Percentiles rank a stretch among this genome's conserved stretches.
Evolutionary conservation across 177 flowering plant genomes (phyloP).

Genomic region (Telopea speciosissima): DNA sequence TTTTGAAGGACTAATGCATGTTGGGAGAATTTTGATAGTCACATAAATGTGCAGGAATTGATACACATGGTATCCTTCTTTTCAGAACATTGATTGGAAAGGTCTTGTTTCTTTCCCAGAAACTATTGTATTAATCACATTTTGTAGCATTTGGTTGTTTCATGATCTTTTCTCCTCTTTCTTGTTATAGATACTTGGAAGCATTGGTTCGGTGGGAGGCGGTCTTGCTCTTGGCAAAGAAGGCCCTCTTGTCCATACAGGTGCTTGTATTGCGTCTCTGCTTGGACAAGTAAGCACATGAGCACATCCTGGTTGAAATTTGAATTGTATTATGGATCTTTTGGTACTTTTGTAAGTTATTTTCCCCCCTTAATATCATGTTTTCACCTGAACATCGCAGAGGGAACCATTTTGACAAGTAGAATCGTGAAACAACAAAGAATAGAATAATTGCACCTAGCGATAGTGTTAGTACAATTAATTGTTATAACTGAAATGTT

Average conservation of each 20-base stretch:
- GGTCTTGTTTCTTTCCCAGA: conserved; percentile 32
- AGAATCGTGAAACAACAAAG: not conserved
- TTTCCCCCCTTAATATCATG: not conserved
- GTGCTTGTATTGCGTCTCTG: conserved; percentile 98
- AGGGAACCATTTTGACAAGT: not conserved
- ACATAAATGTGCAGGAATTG: conserved; percentile 58
- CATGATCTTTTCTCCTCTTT: conserved; percentile 5
- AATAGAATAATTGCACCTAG: too few relatives aligned
- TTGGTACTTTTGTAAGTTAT: not conserved
- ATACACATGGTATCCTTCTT: conserved; percentile 84
- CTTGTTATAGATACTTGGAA: conserved; percentile 70
- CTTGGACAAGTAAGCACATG: conserved; percentile 80
- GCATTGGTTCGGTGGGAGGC: conserved; percentile 98
- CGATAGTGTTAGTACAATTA: too few relatives aligned
- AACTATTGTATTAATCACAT: not conserved
- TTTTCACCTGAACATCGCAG: not conserved
- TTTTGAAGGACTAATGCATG: conserved; percentile 6
- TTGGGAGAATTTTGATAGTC: conserved; percentile 11
- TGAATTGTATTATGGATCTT: not conserved
- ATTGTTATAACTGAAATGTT: too few relatives aligned
- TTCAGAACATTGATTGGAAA: conserved; percentile 95
- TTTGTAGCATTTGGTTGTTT: not conserved
- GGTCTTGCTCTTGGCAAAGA: conserved; percentile 96
- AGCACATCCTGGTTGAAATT: conserved; percentile 10
- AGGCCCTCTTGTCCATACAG: conserved; percentile 97